Conservation (phyloP, 208 protist genomes). For the Angomonas ambiguus region DNA sequence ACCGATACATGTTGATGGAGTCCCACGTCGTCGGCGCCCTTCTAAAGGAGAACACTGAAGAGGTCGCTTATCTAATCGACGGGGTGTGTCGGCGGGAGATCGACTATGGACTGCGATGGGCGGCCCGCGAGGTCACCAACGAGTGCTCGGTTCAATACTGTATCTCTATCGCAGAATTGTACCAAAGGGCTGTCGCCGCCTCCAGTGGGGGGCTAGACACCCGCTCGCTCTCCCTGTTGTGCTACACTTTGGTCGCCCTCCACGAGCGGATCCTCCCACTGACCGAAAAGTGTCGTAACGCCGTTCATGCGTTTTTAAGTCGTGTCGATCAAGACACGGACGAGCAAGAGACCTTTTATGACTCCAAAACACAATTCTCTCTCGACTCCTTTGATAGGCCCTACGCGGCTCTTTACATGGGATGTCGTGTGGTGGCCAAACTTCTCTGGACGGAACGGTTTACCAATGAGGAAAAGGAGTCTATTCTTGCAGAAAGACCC, state of each 20-base stretch:
- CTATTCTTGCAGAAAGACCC: constrained; percentile 20
- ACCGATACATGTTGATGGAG: constrained; percentile 51
- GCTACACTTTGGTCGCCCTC: neutral
- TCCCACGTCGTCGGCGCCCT: constrained; percentile 33
- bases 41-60: constrained; percentile 13
- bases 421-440: constrained; percentile 36
- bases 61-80: constrained; percentile 6
- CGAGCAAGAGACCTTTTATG: constrained; percentile 18
- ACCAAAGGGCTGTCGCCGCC: constrained; percentile 20
- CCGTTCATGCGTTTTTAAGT: neutral
- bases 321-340: neutral
- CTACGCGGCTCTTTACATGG: constrained; percentile 43
- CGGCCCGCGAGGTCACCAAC: constrained; percentile 57
- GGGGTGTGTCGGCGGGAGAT: constrained; percentile 49
- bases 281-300: neutral
- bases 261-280: neutral
- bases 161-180: constrained; percentile 35
- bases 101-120: constrained; percentile 59
- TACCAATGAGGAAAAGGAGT: constrained; percentile 23
- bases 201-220: neutral
- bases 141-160: constrained; percentile 66
- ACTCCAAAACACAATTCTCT: constrained; percentile 42
- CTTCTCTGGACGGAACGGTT: constrained; percentile 61
- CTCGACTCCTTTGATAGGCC: constrained; percentile 65
- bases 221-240: neutral